Percentiles rank a stretch among this genome's conserved stretches.
phyloP scores from a whole-genome alignment of 2,329 filamentous ascomycete species.

The Hypoxylon sp. region DNA sequence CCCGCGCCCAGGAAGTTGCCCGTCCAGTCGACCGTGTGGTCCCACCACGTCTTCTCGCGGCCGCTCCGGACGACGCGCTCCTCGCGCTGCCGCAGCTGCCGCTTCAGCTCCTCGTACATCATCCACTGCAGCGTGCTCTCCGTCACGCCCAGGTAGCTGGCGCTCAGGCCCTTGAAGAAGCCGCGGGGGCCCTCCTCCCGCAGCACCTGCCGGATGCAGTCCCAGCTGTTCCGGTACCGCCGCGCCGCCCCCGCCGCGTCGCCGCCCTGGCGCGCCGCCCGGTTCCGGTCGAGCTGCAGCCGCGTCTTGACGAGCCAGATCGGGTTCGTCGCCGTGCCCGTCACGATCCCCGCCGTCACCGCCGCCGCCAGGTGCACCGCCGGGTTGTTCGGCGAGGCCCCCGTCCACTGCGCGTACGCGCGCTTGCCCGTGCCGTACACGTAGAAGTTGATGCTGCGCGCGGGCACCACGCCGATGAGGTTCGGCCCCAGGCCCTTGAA shows the following conservation, averaged over 20 bases:
- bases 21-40: constrained; percentile 79
- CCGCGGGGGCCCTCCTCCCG: constrained; percentile 83
- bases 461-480: constrained; percentile 88
- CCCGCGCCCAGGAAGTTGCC: constrained; percentile 85
- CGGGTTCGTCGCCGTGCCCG: constrained; percentile 91
- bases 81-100: constrained; percentile 73
- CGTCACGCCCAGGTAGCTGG: constrained; percentile 89
- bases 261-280: constrained; percentile 69
- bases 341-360: constrained; percentile 82
- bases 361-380: constrained; percentile 84
- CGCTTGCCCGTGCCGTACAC: constrained; percentile 93
- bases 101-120: constrained; percentile 93
- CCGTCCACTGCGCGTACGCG: constrained; percentile 79
- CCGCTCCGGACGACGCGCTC: constrained; percentile 68
- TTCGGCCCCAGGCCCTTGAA: constrained; percentile 96
- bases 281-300: constrained; percentile 89
- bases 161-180: constrained; percentile 90
- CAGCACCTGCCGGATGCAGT: constrained; percentile 86
- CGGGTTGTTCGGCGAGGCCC: constrained; percentile 74
- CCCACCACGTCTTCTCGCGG: constrained; percentile 74
- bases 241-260: constrained; percentile 64
- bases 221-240: constrained; percentile 86
- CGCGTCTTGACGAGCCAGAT: constrained; percentile 98
- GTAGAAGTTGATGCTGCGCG: constrained; percentile 92
- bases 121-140: constrained; percentile 95